Base-by-base conservation (phyloP, 139 green algal genomes). In the Chlorella sp. region DNA sequence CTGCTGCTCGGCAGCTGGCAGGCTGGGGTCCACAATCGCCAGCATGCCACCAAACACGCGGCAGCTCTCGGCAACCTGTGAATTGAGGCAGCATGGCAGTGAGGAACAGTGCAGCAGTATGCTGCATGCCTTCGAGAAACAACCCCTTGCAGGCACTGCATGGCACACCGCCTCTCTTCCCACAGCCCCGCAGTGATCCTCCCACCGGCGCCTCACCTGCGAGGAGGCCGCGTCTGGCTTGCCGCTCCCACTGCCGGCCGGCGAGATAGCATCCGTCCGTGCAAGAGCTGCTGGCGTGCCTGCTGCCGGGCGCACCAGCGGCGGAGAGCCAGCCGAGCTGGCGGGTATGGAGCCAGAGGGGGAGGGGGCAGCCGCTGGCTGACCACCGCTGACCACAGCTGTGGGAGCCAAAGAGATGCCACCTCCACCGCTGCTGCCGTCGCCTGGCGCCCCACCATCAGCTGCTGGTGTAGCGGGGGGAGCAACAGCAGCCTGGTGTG, bases 11-110 rank as follows among this genome's bases (percentile, higher is more conserved):
- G 81, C 74, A 28, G 21, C 3, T 30, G 74, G n/a, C 60, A 89
- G 86, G 30, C 83, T 69, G 25, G 74, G 74, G 69, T 89, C 86
- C 15, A 89, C 32, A 23, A 89, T 70, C 0, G 73, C 81, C 28
- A 57, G 16, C 55, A 89, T 87, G 23, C 47, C 55, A 7, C n/a
- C 38, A 76, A 87, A 89, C 36, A 89, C 81, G 51, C 17, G 74
- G 30, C 38, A 13, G 32, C 74, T 86, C 32, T 86, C 70, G 3
- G 55, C 55, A 26, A 86, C 81, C 81, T 86, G 81, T 25, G 41
- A 5, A 36, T 16, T 4, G 20, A 67, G 20, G 60, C 60, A 32
- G 25, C 60, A 67, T 32, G 28, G 26, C 60, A 1, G 18, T 30
- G 28, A 32, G 60, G 6, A 18, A 67, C 60, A 30, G 20, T 9